Evolutionary conservation across 2,329 filamentous ascomycete genomes (phyloP), one percentile per base, ranked within the genome.

Genomic region (Alternaria sp.): DNA sequence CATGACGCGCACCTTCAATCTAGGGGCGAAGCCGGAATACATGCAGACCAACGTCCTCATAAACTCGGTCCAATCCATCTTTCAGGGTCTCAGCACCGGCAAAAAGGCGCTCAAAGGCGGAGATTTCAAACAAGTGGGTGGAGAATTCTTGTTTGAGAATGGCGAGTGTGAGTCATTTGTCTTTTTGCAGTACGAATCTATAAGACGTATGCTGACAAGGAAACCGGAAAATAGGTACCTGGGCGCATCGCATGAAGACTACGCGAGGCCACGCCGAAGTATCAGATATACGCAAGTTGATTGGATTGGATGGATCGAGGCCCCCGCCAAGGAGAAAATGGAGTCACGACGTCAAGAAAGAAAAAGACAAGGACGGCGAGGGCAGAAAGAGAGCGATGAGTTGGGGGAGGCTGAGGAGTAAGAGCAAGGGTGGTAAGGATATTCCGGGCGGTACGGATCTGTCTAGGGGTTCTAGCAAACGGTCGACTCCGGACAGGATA

Each of bases 211-310:
- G 5, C 28, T 30, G 28, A 30, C 7, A 5, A 30, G 28, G 4
- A 30, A 30, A 12, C 2, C 8, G 8, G 8, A 30, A 11, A 12
- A 14, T 7, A 36, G 32, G 32, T 28, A 88, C 87, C 1, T 96
- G 92, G 92, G 93, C 90, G 69, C 91, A 94, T 79, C 84, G 91
- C 28, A 96, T 96, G 92, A 84, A 83, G 73, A 91, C 87, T 58
- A 94, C 91, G 12, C 81, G 92, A 49, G 92, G 94, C 67, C 92
- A 96, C 73, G 86, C 86, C 1, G 91, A 93, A 81, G 82, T 94
- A 1, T 83, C 84, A 0, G 88, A 89, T 75, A 70, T 93, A 56
- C 86, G 87, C 79, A 81, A 86, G 67, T 77, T 91, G 12, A 75
- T 93, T 46, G 89, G 89, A 0, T 53, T 79, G 20, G 71, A 76